phyloP scores from a whole-genome alignment of 805 yeast species.

The Yarrowia sp. region DNA sequence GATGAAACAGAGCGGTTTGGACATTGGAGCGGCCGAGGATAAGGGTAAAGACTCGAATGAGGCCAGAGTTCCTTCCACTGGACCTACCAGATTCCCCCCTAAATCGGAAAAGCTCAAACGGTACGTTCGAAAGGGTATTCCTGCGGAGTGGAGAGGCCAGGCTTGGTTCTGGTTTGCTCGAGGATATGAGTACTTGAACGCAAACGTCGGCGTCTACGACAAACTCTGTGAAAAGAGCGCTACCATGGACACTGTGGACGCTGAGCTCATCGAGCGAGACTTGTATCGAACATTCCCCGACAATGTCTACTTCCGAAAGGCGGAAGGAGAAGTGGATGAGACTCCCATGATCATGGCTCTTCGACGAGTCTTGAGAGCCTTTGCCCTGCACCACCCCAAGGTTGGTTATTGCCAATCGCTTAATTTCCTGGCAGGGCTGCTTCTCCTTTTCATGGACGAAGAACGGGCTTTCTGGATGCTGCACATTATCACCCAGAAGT shows the following conservation, averaged over 20 bases:
- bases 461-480: slow-evolving; percentile 96
- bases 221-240: slow-evolving; percentile 65
- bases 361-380: slow-evolving; percentile 81
- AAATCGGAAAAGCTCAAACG: slow-evolving; percentile 74
- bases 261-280: slow-evolving; percentile 94
- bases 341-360: slow-evolving; percentile 71
- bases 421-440: slow-evolving; percentile 87
- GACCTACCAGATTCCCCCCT: slow-evolving; percentile 75
- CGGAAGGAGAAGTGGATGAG: slow-evolving; percentile 53
- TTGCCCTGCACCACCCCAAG: slow-evolving; percentile 83
- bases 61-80: slow-evolving; percentile 19
- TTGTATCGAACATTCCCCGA: slow-evolving; percentile 95
- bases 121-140: slow-evolving; percentile 88
- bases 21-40: slow-evolving; percentile 51
- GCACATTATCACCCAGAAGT: slow-evolving; percentile 83
- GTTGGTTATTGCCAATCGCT: slow-evolving; percentile 97
- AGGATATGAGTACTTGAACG: slow-evolving; percentile 75
- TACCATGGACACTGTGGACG: slow-evolving; percentile 67
- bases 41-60: slow-evolving; percentile 23
- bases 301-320: slow-evolving; percentile 74
- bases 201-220: slow-evolving; percentile 77
- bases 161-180: slow-evolving; percentile 97
- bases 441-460: slow-evolving; percentile 85
- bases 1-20: slow-evolving; percentile 72
- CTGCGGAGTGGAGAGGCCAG: slow-evolving; percentile 95